These are phyloP conservation scores for Salix suchowensis DNA, from an alignment of 345 rosid genomes.

Conservation along the genomic window DNA sequence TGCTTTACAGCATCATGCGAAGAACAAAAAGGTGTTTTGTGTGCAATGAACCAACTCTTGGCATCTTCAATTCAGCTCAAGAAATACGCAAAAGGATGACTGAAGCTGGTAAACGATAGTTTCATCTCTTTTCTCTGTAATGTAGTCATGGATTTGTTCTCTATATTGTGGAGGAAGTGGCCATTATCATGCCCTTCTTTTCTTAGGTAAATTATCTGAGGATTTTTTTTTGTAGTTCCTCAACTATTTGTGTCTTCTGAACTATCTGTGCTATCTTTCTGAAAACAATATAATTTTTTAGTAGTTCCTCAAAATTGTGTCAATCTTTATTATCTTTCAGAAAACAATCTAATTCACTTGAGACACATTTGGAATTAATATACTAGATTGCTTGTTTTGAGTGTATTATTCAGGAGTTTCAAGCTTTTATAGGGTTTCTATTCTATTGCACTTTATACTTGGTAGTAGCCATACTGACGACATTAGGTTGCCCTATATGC, in stretches of 20 bases:
- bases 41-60: conserved; percentile 80
- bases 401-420: background rate
- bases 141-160: background rate
- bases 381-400: background rate
- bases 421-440: background rate
- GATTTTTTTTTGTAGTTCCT: background rate
- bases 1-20: conserved; percentile 66
- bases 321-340: background rate
- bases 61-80: conserved; percentile 72
- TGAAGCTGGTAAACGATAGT: conserved; percentile 30
- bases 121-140: background rate
- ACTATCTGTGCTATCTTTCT: background rate
- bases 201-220: background rate
- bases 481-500: background rate
- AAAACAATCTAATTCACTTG: background rate
- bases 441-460: background rate
- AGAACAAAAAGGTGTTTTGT: conserved; percentile 87
- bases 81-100: conserved; percentile 61
- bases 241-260: background rate
- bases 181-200: background rate
- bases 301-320: background rate
- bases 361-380: background rate
- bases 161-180: background rate
- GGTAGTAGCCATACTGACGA: background rate
- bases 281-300: background rate